These are phyloP conservation scores for Arthrobotrys entomopaga DNA, from an alignment of 2,329 filamentous ascomycete species.

Conservation along the genomic window DNA sequence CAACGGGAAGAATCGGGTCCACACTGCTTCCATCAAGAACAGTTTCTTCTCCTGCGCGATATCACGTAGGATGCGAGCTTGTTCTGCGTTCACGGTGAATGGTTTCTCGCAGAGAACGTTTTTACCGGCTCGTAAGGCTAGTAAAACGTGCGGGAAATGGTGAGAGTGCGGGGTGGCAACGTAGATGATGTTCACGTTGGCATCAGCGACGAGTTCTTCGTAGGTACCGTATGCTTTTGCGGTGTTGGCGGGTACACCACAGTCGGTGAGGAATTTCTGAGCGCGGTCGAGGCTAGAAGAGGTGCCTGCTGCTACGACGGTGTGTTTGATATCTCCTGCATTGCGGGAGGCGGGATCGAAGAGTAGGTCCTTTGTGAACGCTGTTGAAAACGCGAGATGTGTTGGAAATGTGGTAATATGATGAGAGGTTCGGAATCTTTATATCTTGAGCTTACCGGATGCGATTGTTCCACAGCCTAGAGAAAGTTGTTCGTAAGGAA, in stretches of 20 bases:
- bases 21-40: slow-evolving; percentile 87
- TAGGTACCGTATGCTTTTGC: slow-evolving; percentile 80
- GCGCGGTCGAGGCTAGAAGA: slow-evolving; percentile 77
- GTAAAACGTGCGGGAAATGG: slow-evolving; percentile 89
- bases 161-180: slow-evolving; percentile 91
- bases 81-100: slow-evolving; percentile 82
- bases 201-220: slow-evolving; percentile 79
- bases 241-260: slow-evolving; percentile 74
- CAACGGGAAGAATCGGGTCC: slow-evolving; percentile 88
- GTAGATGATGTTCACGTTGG: slow-evolving; percentile 85
- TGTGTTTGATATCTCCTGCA: slow-evolving; percentile 78
- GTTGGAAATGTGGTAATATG: slow-evolving; percentile 34
- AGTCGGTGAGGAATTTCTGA: slow-evolving; percentile 75
- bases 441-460: slow-evolving; percentile 45
- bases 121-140: slow-evolving; percentile 85
- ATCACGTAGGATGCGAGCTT: slow-evolving; percentile 76
- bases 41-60: slow-evolving; percentile 77
- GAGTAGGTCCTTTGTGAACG: slow-evolving; percentile 80
- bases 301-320: slow-evolving; percentile 81
- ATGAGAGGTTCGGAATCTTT: neutral
- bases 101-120: slow-evolving; percentile 91
- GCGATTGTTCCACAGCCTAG: slow-evolving; percentile 57
- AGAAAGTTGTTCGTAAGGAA: neutral
- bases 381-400: slow-evolving; percentile 59
- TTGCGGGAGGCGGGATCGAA: slow-evolving; percentile 75